Percentiles rank a stretch among this genome's conserved stretches.
phyloP scores from a whole-genome alignment of 257 asterid genomes.

The Solanum habrochaites region DNA sequence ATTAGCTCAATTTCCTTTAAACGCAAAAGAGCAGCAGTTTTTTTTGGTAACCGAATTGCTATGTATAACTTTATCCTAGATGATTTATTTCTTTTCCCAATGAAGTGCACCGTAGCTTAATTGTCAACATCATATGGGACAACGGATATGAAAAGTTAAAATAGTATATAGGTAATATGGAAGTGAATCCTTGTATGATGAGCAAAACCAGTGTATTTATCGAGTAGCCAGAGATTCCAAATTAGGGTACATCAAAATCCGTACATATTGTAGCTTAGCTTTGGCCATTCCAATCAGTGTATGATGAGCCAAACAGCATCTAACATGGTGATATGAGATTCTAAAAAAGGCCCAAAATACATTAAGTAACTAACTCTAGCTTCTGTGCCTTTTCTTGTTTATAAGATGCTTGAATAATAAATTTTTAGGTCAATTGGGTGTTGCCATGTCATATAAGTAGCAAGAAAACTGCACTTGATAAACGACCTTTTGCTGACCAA shows the following conservation, averaged over 20 bases:
- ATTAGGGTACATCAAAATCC: not conserved
- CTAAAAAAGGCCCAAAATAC: not conserved
- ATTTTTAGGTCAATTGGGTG: not conserved
- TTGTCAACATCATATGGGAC: not conserved
- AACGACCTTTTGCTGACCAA: not conserved
- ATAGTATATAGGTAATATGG: not conserved
- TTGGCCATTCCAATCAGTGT: not conserved
- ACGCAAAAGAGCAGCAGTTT: not conserved
- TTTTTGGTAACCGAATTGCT: not conserved
- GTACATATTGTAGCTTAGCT: not conserved
- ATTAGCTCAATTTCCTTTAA: not conserved
- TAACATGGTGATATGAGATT: not conserved
- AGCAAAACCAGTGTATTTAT: not conserved
- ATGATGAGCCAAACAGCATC: not conserved
- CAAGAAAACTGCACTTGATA: not conserved
- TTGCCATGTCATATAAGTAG: not conserved
- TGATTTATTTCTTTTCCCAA: not conserved
- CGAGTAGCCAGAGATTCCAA: not conserved
- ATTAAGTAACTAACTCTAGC: not conserved
- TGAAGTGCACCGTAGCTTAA: not conserved
- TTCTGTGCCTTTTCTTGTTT: not conserved
- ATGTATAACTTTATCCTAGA: not conserved
- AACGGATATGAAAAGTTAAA: not conserved
- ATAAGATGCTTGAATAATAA: not conserved
- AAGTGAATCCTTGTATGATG: not conserved